Percentiles rank a stretch among this genome's conserved stretches.
Evolutionary conservation across 352 stramenopile genomes (phyloP).

Genomic region (Phytophthora lateralis): DNA sequence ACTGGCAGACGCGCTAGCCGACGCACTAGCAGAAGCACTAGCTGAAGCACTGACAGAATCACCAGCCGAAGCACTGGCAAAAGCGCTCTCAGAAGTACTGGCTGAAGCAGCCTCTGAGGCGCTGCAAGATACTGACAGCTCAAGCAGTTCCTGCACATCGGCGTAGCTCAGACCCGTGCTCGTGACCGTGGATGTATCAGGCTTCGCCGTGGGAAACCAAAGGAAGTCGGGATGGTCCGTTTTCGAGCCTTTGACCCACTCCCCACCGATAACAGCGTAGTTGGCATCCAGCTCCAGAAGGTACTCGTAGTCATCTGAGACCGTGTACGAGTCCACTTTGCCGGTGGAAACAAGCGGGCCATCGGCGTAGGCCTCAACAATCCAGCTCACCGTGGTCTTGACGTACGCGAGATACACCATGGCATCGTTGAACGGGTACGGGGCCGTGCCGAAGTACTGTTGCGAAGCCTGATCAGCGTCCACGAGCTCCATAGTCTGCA

Average conservation of each 20-base stretch:
- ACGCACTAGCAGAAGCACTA: conserved; percentile 4
- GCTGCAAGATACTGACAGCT: conserved; percentile 29
- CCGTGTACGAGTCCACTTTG: conserved; percentile 35
- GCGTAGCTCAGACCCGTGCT: conserved; percentile 37
- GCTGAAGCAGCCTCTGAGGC: conserved; percentile 7
- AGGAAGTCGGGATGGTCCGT: conserved; percentile 45
- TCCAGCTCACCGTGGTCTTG: conserved; percentile 49
- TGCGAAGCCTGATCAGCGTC: conserved; percentile 27
- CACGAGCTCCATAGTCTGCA: conserved; percentile 39
- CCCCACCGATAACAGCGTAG: conserved; percentile 44
- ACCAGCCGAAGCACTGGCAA: conserved; percentile 6
- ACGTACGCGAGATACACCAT: conserved; percentile 50
- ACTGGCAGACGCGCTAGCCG: conserved; percentile 4
- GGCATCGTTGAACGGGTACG: conserved; percentile 56
- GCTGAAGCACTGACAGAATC: conserved; percentile 5
- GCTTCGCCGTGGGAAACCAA: conserved; percentile 41
- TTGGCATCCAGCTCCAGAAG: conserved; percentile 45
- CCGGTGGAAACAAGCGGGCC: conserved; percentile 38
- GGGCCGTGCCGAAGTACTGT: conserved; percentile 38
- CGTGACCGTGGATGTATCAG: conserved; percentile 31
- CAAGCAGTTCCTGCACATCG: conserved; percentile 33
- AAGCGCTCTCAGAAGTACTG: conserved; percentile 5
- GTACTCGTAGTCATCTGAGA: conserved; percentile 40
- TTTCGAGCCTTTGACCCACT: conserved; percentile 39
- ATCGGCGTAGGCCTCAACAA: conserved; percentile 48